Base-by-base conservation (phyloP, 176 grass and related monocot species). In the Urochloa ruziziensis region DNA sequence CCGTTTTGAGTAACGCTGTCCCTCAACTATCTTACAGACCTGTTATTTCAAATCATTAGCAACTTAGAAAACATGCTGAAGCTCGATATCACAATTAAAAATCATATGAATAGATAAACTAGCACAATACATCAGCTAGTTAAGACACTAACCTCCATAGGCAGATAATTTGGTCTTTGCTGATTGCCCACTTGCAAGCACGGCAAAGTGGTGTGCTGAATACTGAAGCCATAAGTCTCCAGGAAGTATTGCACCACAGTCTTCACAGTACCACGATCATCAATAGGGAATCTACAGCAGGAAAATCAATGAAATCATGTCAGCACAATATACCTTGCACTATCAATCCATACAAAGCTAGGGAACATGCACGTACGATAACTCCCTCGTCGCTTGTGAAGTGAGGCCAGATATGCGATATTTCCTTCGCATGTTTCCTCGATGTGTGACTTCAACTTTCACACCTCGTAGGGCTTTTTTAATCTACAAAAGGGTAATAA, bases 171-270 rank as follows among this genome's bases (percentile, higher is more conserved):
- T 48, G 91, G 91, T 85, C 94, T 94, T 86, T 97, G 94, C 42
- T 94, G 91, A 94, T 94, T 97, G 77, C 94, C 94, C 77, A 97
- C 94, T 91, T 97, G 94, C 86, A 97, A 89, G 64, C 94, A 97
- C 81, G 94, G 94, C 68, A 93, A 89, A 86, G 87, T 90, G 24
- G 91, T 94, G 72, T 97, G 94, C 73, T 94, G 86, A 73, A 97
- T 97, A 81, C 84, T 97, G 53, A 97, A 97, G 57, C 94, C 94
- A 52, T 97, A 97, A 0, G 94, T 97, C 73, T 97, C 94, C 36
- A 91, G 78, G 64, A 97, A 97, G 62, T 97, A 97, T 74, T 97
- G 94, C 83, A 97, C 94, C 19, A 97, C 94, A 81, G 91, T 91
- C 80, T 97, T 97, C 75, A 97, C 90, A 29, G 94, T 97, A 85